A percentile compares a stretch with the other conserved stretches of the same genome.
Evolutionary conservation across 306 rosid species (phyloP).

Genomic region (Inga laurina): DNA sequence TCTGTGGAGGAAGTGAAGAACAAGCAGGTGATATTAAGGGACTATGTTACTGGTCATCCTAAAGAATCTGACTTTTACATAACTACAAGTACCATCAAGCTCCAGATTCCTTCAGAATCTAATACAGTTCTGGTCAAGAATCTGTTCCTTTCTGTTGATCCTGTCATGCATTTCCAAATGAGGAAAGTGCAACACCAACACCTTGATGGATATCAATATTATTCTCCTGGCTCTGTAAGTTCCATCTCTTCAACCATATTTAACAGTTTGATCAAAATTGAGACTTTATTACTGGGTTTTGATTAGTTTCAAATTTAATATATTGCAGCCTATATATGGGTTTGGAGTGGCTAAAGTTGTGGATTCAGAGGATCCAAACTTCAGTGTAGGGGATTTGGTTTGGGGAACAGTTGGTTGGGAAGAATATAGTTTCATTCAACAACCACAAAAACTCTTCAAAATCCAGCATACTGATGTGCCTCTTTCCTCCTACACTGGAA

Average conservation of each 20-base stretch:
- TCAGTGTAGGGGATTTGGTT: conserved; percentile 54
- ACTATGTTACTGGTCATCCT: neutral
- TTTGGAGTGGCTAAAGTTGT: conserved; percentile 51
- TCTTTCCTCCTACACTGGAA: conserved; percentile 63
- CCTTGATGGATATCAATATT: conserved; percentile 30
- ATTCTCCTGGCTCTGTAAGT: conserved; percentile 41
- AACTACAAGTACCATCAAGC: neutral
- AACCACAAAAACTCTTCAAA: conserved; percentile 42
- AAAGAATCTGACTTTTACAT: neutral
- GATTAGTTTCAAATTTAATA: neutral
- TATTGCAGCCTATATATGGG: conserved; percentile 41
- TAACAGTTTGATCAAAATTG: neutral
- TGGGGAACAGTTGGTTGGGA: conserved; percentile 75
- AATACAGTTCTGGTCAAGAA: neutral
- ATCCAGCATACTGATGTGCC: conserved; percentile 63
- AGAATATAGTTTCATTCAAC: conserved; percentile 49
- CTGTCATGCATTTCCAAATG: conserved; percentile 43
- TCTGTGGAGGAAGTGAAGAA: neutral
- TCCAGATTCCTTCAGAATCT: neutral
- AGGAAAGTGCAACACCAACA: neutral
- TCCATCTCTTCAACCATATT: neutral
- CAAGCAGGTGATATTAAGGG: neutral
- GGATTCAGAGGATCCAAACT: conserved; percentile 58
- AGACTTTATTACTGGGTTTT: neutral
- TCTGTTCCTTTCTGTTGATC: conserved; percentile 41